Evolutionary conservation across 805 yeast genomes (phyloP).

Genomic region (Saturnispora sekii): DNA sequence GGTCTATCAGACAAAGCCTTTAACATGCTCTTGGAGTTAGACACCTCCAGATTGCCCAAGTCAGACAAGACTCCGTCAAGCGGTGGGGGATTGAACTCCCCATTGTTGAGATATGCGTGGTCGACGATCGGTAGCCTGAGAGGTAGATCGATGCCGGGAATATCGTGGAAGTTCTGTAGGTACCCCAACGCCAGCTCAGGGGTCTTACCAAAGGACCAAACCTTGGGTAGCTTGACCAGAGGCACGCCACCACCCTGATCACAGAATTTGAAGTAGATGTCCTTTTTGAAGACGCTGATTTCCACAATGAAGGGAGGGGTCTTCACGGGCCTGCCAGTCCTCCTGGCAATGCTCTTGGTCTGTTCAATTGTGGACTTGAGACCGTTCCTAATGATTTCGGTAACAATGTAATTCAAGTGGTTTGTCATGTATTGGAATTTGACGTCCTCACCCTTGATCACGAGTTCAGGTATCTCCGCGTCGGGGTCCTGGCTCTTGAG

Average conservation of each 20-base stretch:
- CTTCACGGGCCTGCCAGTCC: conserved; percentile 16
- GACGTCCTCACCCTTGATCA: conserved; percentile 67
- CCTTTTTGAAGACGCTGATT: conserved; percentile 54
- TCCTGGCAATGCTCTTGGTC: conserved; percentile 24
- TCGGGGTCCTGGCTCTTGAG: conserved; percentile 46
- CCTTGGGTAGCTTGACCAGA: conserved; percentile 43
- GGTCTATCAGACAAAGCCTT: conserved; percentile 62
- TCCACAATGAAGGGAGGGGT: conserved; percentile 75
- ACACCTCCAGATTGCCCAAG: conserved; percentile 25
- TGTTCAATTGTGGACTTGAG: conserved; percentile 67
- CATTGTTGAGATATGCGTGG: conserved; percentile 10
- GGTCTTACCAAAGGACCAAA: conserved; percentile 84
- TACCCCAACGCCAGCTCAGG: conserved; percentile 49
- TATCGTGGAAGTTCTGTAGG: conserved; percentile 55
- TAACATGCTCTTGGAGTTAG: conserved; percentile 37
- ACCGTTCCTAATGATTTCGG: conserved; percentile 81
- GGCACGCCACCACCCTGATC: conserved; percentile 89
- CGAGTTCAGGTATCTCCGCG: conserved; percentile 59
- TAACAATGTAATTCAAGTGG: conserved; percentile 77
- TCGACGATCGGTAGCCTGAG: conserved; percentile 20
- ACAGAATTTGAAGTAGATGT: conserved; percentile 66
- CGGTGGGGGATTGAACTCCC: conserved; percentile 4
- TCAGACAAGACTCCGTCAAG: conserved; percentile 22
- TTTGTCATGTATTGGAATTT: conserved; percentile 76
- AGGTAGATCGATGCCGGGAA: conserved; percentile 49